Conservation (phyloP, 257 asterid genomes). For the Prunella vulgaris region DNA sequence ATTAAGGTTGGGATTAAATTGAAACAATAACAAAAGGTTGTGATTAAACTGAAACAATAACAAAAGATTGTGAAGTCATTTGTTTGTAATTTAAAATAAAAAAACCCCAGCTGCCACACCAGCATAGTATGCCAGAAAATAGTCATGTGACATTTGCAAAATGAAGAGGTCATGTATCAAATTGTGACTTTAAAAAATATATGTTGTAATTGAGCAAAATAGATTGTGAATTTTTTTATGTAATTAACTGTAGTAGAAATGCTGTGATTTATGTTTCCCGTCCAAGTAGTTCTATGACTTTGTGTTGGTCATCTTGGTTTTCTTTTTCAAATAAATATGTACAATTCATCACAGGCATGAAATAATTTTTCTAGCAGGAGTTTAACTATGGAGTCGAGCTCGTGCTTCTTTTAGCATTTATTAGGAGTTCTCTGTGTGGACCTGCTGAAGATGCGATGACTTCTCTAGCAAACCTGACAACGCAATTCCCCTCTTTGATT, state of each 20-base stretch:
- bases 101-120: too few relatives aligned
- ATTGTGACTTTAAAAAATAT: too few relatives aligned
- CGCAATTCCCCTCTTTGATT: conserved; percentile 63
- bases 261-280: conserved; percentile 6
- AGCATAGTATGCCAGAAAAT: too few relatives aligned
- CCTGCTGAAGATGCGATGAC: conserved; percentile 63
- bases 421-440: conserved; percentile 42
- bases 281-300: not conserved
- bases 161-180: too few relatives aligned
- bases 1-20: too few relatives aligned
- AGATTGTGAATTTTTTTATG: too few relatives aligned
- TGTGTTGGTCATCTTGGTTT: not conserved
- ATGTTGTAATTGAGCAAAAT: too few relatives aligned
- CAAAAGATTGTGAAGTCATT: too few relatives aligned
- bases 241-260: not conserved
- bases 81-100: too few relatives aligned
- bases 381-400: conserved; percentile 74
- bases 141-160: too few relatives aligned
- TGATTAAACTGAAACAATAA: too few relatives aligned
- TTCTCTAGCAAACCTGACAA: conserved; percentile 44
- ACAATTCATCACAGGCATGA: not conserved
- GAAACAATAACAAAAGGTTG: too few relatives aligned
- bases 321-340: not conserved
- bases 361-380: conserved; percentile 51
- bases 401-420: conserved; percentile 56